Evolutionary conservation across 2,329 filamentous ascomycete species (phyloP), one percentile per base, ranked within the genome.

Genomic region (Salinomyces thailandicus): DNA sequence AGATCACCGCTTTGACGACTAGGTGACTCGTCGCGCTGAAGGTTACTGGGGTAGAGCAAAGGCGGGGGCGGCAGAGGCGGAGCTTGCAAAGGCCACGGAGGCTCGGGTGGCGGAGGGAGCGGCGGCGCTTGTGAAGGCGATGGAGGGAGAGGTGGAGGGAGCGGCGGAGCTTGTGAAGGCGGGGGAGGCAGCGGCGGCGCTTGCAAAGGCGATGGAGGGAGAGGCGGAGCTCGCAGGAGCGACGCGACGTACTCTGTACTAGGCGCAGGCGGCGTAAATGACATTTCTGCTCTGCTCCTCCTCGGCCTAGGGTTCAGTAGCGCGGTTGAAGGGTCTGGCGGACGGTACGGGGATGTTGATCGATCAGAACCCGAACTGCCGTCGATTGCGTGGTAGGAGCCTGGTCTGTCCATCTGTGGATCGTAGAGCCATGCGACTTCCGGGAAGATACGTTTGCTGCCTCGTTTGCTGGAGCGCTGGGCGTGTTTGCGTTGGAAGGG

Each of bases 351-450:
- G 18, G 17, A 15, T n/a, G 22, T 26, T n/a, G 9, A n/a, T n/a
- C 22, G 22, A n/a, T n/a, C n/a, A 3, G 22, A 26, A n/a, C 22
- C n/a, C 4, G 22, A 26, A n/a, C 9, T 26, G 9, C n/a, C 9
- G 9, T 26, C n/a, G 22, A 26, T n/a, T 26, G n/a, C 34, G 5
- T 15, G 18, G 15, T 16, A 5, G 26, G 31, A 11, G 24, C 16
- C 11, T 14, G 31, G 17, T 8, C 24, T 2, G 11, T 35, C 13
- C 3, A 33, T 40, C 13, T 14, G 13, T 2, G 42, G 39, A 22
- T 47, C 44, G 28, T 47, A 47, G 3, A 47, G 42, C 39, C 39
- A 47, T 12, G 44, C 44, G 15, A 37, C 32, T 31, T 43, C 42
- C 1, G 44, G 44, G 36, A 34, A 47, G 9, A 37, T 31, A 4